Conservation (phyloP, 2,329 filamentous ascomycete species). For the Trichoderma endophyticum region DNA sequence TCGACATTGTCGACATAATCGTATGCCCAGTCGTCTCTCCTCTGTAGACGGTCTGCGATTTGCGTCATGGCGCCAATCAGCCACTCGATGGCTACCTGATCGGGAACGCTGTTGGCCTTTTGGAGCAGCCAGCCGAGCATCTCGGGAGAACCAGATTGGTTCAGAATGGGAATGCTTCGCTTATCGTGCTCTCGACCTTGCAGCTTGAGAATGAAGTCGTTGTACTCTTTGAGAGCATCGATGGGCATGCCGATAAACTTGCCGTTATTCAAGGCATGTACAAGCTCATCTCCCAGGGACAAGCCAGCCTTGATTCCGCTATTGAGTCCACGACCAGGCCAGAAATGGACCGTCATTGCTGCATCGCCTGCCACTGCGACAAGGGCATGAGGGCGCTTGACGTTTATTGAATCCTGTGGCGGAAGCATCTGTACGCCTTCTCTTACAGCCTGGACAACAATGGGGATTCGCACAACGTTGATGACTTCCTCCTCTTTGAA, state of each 20-base stretch:
- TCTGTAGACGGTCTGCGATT: constrained; percentile 33
- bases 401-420: constrained; percentile 25
- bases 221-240: constrained; percentile 33
- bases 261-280: constrained; percentile 31
- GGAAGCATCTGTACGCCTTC: constrained; percentile 32
- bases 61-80: constrained; percentile 34
- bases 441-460: constrained; percentile 35
- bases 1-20: constrained; percentile 30
- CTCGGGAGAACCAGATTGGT: constrained; percentile 35
- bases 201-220: constrained; percentile 36
- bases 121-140: constrained; percentile 35
- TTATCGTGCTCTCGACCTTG: constrained; percentile 36
- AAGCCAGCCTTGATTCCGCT: constrained; percentile 37
- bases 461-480: constrained; percentile 36
- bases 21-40: constrained; percentile 32
- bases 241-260: constrained; percentile 32
- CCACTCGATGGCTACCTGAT: constrained; percentile 35
- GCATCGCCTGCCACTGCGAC: constrained; percentile 36
- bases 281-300: constrained; percentile 35
- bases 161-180: constrained; percentile 35
- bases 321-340: constrained; percentile 36
- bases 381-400: constrained; percentile 31
- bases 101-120: constrained; percentile 31
- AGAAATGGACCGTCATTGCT: constrained; percentile 38
- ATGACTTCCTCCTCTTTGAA: constrained; percentile 37